Base-by-base conservation (phyloP, 2,329 filamentous ascomycete genomes). In the Penicillium sp. region DNA sequence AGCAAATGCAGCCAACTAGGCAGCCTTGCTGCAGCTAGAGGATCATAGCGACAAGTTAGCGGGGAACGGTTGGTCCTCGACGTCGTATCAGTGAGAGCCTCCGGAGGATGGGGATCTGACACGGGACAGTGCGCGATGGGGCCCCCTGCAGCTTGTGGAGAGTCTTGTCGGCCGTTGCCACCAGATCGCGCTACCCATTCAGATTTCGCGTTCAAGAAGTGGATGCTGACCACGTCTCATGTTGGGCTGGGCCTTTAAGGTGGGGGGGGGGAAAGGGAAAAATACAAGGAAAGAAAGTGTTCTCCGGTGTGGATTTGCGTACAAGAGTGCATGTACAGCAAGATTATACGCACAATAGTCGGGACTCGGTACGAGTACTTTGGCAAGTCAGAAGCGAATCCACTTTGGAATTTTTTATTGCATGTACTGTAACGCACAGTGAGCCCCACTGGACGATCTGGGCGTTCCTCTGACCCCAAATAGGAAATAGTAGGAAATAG, bases 11-110 rank as follows among this genome's bases (percentile, higher is more conserved):
- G 60, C 57, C 55, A 57, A 55, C 52, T 52, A 52, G 52, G 45
- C 61, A 54, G 58, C 54, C 50, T 55, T 27, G 35, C 62, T 64
- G 62, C 62, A 66, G 47, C 61, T 65, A 65, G 50, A 49, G 53
- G 55, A 63, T 58, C 48, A 55, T 49, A 51, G 56, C 51, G 37
- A 52, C 29, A 6, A 22, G 14, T 45, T 37, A 19, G 24, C 29
- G 42, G 22, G 33, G 44, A 33, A 35, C 42, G 42, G 50, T 43
- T 55, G 48, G 48, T 42, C 33, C 42, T 31, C 16, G 21, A 37
- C 14, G 42, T 45, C 27, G 45, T 45, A 31, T 55, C 42, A 46
- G 35, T 39, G 56, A 51, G 55, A 64, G 57, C 57, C 55, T 57
- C 51, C 52, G 50, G 55, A 62, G 59, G 58, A 59, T 53, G 58